Base-by-base conservation (phyloP, 495 filamentous ascomycete genomes). In the Trichoderma virens region DNA sequence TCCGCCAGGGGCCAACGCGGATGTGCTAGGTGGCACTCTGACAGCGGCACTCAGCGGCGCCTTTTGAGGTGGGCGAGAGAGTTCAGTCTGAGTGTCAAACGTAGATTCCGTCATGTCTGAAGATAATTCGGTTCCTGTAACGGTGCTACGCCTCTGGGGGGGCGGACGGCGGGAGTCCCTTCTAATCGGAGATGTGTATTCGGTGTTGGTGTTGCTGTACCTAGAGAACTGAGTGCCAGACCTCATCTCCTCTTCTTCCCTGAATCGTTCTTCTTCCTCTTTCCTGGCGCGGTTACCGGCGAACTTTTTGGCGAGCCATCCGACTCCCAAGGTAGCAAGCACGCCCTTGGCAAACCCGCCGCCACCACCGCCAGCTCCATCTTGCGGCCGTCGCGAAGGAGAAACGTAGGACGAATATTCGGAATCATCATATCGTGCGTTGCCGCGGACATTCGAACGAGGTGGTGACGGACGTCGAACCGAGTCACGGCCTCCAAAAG, bases 301-400 rank as follows among this genome's bases (percentile, higher is more conserved):
- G 68, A 88, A 85, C 68, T 86, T 79, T 70, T 86, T 89, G 6
- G 73, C 86, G 73, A 75, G 84, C 73, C 67, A 90, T 74, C 70
- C 88, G 76, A 78, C 83, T 13, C 92, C 92, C 5, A 91, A 76
- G 2, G 84, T 85, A 35, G 87, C 83, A 31, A 83, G 71, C 14
- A 94, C 66, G 0, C 86, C 86, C 69, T 92, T 85, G 25, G 82
- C 80, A 5, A 83, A 68, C 3, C 76, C 79, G 23, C 80, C 78
- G 43, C 65, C 38, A 2, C 65, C 61, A 0, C 61, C 61, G 27
- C n/a, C 11, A 43, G 30, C n/a, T 13, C 25, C 61, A 45, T 72
- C 72, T 56, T 67, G 68, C 27, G 67, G 60, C 64, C 80, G 71
- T 65, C 79, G 70, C 41, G 82, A 76, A 51, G 79, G 73, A 62